phyloP scores from a whole-genome alignment of 2,329 filamentous ascomycete species.

The Hansfordia pulvinata region DNA sequence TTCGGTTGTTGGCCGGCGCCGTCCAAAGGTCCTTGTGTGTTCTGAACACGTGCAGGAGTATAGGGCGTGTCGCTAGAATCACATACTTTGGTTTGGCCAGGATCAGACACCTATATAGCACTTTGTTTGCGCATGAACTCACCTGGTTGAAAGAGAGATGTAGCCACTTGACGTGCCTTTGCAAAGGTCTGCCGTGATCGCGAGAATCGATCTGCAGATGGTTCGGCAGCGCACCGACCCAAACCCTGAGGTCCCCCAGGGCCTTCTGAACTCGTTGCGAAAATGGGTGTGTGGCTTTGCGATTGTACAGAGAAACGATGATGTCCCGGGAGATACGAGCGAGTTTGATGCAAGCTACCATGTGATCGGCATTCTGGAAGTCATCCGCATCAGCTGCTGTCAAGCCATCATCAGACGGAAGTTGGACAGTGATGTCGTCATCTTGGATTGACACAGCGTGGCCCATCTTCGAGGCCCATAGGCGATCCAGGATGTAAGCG shows the following conservation, averaged over 20 bases:
- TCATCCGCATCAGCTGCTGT: constrained; percentile 8
- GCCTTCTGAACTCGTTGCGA: constrained; percentile 19
- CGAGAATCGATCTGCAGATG: constrained; percentile 13
- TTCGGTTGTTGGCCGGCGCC: background rate
- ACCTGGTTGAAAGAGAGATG: constrained; percentile 7
- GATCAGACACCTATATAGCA: background rate
- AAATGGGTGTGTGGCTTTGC: constrained; percentile 10
- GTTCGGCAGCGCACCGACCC: constrained; percentile 18
- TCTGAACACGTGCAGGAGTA: constrained; percentile 19
- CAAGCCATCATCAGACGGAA: constrained; percentile 21
- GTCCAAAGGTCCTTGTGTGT: constrained; percentile 11
- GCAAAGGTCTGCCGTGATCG: constrained; percentile 1
- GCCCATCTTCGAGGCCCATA: constrained; percentile 33
- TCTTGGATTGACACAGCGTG: constrained; percentile 33
- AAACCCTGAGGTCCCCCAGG: constrained; percentile 17
- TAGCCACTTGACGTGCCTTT: constrained; percentile 2
- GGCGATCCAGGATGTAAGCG: constrained; percentile 27
- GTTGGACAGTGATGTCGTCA: constrained; percentile 29
- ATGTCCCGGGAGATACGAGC: constrained; percentile 17
- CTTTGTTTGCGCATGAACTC: no score
- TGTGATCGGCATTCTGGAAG: constrained; percentile 18
- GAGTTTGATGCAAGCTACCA: constrained; percentile 22
- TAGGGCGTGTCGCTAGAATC: constrained; percentile 19
- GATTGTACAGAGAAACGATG: constrained; percentile 18
- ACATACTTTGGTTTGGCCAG: constrained; percentile 11